Evolutionary conservation across 208 protist species (phyloP), one percentile per base, ranked within the genome.

Genomic region (Crithidia brevicula): DNA sequence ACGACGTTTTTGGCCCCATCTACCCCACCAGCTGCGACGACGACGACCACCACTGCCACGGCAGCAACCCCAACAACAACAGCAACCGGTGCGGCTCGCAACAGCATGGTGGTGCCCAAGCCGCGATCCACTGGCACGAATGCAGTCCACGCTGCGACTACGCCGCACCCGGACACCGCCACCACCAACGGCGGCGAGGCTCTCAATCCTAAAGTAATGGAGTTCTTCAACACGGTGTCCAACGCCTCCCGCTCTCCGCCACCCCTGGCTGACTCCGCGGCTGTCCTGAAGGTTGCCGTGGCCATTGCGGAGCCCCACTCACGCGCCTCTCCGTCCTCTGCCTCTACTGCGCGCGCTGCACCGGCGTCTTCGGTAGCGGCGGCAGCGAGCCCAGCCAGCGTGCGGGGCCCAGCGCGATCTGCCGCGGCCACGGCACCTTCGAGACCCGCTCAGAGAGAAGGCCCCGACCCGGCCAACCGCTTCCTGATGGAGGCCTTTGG

Each of bases 171-270:
- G 28, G n/a, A 62, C 20, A 50, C 68, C 10, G 45, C 40, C 11
- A 60, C 53, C 0, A 43, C 77, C 1, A 52, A 62, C 30, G 43
- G 66, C 8, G 61, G 67, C 22, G 78, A 78, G 27, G 54, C 63
- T 16, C 61, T 83, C 43, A 72, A 80, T 56, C 79, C 85, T 25
- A 81, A 77, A 25, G 72, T 80, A 42, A 53, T 83, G 57, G 79
- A 80, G 31, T 79, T 79, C 60, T 79, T 79, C 34, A 59, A 42
- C 40, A 79, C 56, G n/a, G 50, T 56, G 18, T 34, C 70, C n/a
- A 38, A 34, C 33, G 18, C 52, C 0, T 50, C 70, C 8, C 62
- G 62, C 7, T 47, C 62, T 13, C 70, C 70, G 0, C 62, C 59
- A 23, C 70, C 45, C 20, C 45, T 64, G 36, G 54, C 31, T 1